Percentiles rank a stretch among this genome's conserved stretches.
Evolutionary conservation across 352 stramenopile genomes (phyloP).

Genomic region (Phytophthora quininea): DNA sequence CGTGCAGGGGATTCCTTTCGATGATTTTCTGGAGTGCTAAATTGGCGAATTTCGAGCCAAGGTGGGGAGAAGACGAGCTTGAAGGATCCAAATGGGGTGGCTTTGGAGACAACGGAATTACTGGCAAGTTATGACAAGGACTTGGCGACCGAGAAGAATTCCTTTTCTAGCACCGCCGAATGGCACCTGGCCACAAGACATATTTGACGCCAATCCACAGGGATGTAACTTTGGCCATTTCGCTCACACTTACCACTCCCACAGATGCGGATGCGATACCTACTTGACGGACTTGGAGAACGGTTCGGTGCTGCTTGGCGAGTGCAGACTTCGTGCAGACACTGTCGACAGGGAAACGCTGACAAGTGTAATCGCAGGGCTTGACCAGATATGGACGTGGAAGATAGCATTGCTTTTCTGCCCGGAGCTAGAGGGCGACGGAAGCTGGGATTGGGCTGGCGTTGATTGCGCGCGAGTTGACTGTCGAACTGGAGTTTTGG

Average conservation of each 20-base stretch:
- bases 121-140: not conserved
- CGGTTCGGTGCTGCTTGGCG: too few relatives aligned
- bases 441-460: too few relatives aligned
- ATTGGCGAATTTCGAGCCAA: slow-evolving; percentile 7
- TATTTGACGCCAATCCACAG: slow-evolving; percentile 4
- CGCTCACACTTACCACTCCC: not conserved
- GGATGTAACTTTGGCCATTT: slow-evolving; percentile 23
- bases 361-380: too few relatives aligned
- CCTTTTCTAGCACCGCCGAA: slow-evolving; percentile 22
- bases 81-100: not conserved
- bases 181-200: slow-evolving; percentile 9
- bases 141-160: not conserved
- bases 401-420: too few relatives aligned
- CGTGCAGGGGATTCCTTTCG: slow-evolving; percentile 8
- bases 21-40: not conserved
- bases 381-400: too few relatives aligned
- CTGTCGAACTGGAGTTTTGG: too few relatives aligned
- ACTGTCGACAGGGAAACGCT: too few relatives aligned
- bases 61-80: not conserved
- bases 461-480: too few relatives aligned
- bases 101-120: slow-evolving; percentile 5
- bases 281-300: too few relatives aligned
- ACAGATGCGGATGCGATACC: too few relatives aligned
- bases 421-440: too few relatives aligned
- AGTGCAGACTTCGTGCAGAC: too few relatives aligned